Base-by-base conservation (phyloP, 2,329 filamentous ascomycete genomes). In the Botryotinia calthae region DNA sequence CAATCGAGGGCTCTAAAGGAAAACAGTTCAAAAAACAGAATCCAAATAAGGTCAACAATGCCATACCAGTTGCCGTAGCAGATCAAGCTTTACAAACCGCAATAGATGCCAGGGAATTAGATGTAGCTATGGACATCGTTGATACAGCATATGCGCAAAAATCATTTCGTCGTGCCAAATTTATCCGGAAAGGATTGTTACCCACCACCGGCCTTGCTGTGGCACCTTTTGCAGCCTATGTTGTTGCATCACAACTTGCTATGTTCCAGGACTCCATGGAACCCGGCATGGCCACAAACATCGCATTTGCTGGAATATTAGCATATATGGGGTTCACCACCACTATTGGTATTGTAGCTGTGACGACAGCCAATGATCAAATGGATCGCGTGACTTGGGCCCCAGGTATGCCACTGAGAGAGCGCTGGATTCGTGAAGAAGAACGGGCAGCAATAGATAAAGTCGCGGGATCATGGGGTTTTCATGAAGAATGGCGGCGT, bases 361-460 rank as follows among this genome's bases (percentile, higher is more conserved):
- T 97, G 73, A 90, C 93, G 40, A 98, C 95, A 48, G 87, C 91
- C 74, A 98, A 98, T 82, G 95, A 98, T 81, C 94, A 98, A 82
- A 97, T 98, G 93, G 91, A 92, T 79, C 89, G 96, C 31, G 94
- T 98, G 8, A 95, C 93, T 2, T 99, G 96, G 96, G 87, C 91
- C 14, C 89, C 89, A 0, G 96, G 96, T 18, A 91, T 93, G 48
- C 91, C 93, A 34, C 84, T 98, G 75, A 87, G 92, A 75, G 88
- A 93, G 79, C 88, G 96, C 22, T 98, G 95, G 93, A 82, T 97
- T 71, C 87, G 93, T 48, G 96, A 98, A 81, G 94, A 97, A 76
- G 95, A 99, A 85, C 87, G 96, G 37, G 92, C 91, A 5, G 94
- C 94, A 0, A 85, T 97, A 76, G 96, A 99, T 84, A 90, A 88